Evolutionary conservation across 306 rosid genomes (phyloP).

Genomic region (Cyclanthera cordifolia): DNA sequence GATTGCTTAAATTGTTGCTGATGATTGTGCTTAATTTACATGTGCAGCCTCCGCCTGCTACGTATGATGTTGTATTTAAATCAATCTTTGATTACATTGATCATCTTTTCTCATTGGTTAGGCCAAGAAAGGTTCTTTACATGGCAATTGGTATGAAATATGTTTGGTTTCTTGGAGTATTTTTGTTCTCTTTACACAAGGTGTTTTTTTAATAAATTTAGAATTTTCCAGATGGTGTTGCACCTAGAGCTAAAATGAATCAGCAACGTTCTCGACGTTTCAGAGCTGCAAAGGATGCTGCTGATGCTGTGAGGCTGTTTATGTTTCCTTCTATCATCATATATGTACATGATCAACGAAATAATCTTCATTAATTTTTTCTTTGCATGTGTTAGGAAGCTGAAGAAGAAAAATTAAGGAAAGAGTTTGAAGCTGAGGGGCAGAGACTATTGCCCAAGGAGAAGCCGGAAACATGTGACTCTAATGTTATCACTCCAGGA

Average conservation of each 20-base stretch:
- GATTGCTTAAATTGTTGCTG: neutral
- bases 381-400: conserved; percentile 55
- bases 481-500: conserved; percentile 94
- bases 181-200: neutral
- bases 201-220: neutral
- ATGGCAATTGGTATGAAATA: conserved; percentile 66
- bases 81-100: conserved; percentile 76
- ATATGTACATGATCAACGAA: neutral
- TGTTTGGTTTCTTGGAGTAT: conserved; percentile 5
- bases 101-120: conserved; percentile 77
- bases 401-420: conserved; percentile 68
- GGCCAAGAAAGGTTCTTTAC: conserved; percentile 90
- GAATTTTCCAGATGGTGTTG: conserved; percentile 67
- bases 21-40: neutral
- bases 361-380: neutral
- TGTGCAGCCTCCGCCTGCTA: conserved; percentile 77
- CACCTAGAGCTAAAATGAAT: conserved; percentile 98
- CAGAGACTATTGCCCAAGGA: conserved; percentile 39
- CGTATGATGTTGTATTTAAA: conserved; percentile 70
- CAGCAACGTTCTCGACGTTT: conserved; percentile 96
- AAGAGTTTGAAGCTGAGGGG: conserved; percentile 61
- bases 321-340: conserved; percentile 10
- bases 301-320: conserved; percentile 60
- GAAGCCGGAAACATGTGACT: conserved; percentile 67
- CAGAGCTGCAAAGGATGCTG: conserved; percentile 94